Percentiles rank a stretch among this genome's conserved stretches.
phyloP scores from a whole-genome alignment of 345 rosid genomes.

The Lumnitzera littorea region DNA sequence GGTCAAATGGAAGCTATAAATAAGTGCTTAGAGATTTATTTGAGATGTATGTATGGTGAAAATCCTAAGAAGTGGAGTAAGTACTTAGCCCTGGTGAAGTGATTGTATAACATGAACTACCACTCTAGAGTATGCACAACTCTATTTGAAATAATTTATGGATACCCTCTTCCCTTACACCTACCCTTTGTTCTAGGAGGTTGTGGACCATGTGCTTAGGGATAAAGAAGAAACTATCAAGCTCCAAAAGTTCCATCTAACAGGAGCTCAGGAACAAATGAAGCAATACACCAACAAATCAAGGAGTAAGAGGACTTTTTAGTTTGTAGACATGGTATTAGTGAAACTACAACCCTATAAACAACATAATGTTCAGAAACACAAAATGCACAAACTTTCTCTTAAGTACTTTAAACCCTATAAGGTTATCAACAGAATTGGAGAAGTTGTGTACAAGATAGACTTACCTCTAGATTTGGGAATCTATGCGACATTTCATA shows the following conservation, averaged over 20 bases:
- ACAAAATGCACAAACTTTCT: no score
- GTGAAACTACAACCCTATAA: no score
- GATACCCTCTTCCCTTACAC: not conserved
- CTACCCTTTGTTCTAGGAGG: not conserved
- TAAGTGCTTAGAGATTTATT: not conserved
- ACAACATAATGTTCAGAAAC: no score
- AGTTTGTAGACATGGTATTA: no score
- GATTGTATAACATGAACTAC: slow-evolving; percentile 3
- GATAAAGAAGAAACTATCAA: not conserved
- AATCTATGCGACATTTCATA: no score
- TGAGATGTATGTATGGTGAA: not conserved
- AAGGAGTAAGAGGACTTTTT: no score
- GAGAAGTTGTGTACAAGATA: no score
- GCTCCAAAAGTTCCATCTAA: not conserved
- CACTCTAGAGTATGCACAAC: not conserved
- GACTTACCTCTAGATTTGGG: no score
- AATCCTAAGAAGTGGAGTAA: not conserved
- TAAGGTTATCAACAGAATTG: no score
- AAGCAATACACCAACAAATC: not conserved
- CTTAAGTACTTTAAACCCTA: no score
- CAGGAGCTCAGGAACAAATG: not conserved
- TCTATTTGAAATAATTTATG: slow-evolving; percentile 7
- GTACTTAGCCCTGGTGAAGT: not conserved
- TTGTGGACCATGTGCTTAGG: not conserved
- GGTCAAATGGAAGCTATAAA: not conserved